Conservation (phyloP, 2,329 filamentous ascomycete genomes). For the Emydomyces testavorans region DNA sequence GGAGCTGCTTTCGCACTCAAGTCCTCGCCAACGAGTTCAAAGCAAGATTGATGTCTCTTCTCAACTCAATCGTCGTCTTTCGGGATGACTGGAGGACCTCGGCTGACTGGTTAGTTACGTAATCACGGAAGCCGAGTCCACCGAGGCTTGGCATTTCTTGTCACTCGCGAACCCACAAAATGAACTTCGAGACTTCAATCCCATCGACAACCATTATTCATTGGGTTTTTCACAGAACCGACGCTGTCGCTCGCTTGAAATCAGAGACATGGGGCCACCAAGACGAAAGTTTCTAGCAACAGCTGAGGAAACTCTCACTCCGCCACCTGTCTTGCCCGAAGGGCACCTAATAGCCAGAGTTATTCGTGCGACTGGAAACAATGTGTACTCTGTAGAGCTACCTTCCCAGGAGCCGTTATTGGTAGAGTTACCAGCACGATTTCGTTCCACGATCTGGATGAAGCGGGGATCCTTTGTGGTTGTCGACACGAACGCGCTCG, state of each 20-base stretch:
- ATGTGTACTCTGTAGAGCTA: conserved; percentile 67
- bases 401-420: conserved; percentile 55
- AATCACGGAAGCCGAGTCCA: not conserved
- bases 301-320: conserved; percentile 56
- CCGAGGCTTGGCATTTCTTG: not conserved
- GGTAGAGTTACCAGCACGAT: conserved; percentile 71
- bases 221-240: not conserved
- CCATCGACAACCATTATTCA: not conserved
- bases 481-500: conserved; percentile 57
- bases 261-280: conserved; percentile 51
- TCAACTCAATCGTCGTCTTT: no score
- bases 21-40: not conserved
- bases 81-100: no score
- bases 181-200: no score
- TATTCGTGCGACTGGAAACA: conserved; percentile 75
- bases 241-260: not conserved
- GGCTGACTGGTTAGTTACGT: not conserved
- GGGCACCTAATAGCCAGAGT: conserved; percentile 61
- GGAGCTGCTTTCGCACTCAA: no score
- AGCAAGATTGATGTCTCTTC: not conserved
- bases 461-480: conserved; percentile 80
- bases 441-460: conserved; percentile 89
- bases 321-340: conserved; percentile 44
- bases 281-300: conserved; percentile 69
- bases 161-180: not conserved